Base-by-base conservation (phyloP, 1,284 basidiomycete species). In the Ceraceosorus guamensis region DNA sequence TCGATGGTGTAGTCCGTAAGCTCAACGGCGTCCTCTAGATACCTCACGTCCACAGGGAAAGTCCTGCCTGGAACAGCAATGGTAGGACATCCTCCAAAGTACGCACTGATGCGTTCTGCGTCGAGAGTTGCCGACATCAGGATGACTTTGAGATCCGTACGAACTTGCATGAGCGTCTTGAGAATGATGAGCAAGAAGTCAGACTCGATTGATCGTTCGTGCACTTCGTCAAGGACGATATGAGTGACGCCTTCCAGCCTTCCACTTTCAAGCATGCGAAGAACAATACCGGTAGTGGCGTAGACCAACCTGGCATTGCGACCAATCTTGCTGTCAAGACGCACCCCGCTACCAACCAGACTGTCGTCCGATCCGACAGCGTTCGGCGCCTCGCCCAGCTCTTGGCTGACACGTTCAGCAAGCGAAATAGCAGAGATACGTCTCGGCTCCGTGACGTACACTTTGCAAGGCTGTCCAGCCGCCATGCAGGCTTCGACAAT, bases 121-220 rank as follows among this genome's bases (percentile, higher is more conserved):
- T 99, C 91, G 33, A 97, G 82, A 0, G 95, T 99, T 0, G 95
- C 95, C 30, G 91, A 96, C 95, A 99, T 99, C 54, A 98, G 82
- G 35, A 98, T 84, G 34, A 99, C 84, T 78, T 89, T 93, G 50
- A 99, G 81, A 67, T 93, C 86, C 47, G 85, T 83, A 24, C 90
- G 83, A 62, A 87, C 84, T 53, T 83, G 78, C 47, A 97, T 77
- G 18, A 98, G 79, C n/a, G 88, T 87, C 78, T 91, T 92, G 56
- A 99, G 81, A 7, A 97, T 90, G 70, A 98, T 91, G 24, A 99
- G 81, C 32, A 99, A 81, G 79, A 98, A 99, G 77, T 98, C 95
- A 0, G 90, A 92, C 75, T 99, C 93, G 66, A 99, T 97, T 3
- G 87, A 90, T 11, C 95, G 85, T 78, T 98, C 95, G 73, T 98